Percentiles rank a stretch among this genome's conserved stretches.
phyloP scores from a whole-genome alignment of 306 rosid genomes.

The Vigna radiata region DNA sequence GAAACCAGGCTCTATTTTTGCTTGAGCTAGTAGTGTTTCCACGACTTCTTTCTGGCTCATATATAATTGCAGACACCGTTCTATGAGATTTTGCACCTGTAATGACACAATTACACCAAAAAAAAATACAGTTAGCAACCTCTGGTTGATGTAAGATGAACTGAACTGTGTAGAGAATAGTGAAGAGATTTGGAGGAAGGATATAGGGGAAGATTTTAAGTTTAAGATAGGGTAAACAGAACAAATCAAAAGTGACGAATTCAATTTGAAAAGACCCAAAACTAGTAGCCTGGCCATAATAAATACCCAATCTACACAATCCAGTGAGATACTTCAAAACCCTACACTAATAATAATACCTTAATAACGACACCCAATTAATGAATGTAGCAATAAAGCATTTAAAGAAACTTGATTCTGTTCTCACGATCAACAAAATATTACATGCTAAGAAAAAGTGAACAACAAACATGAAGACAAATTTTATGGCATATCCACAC shows the following conservation, averaged over 20 bases:
- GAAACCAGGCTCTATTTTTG: slow-evolving; percentile 94
- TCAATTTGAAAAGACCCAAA: slow-evolving; percentile 1
- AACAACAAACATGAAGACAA: neutral
- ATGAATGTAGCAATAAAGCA: slow-evolving; percentile 29
- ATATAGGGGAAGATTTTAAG: neutral
- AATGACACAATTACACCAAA: slow-evolving; percentile 35
- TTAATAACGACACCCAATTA: neutral
- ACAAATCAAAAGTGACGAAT: neutral
- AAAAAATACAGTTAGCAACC: neutral
- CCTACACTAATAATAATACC: neutral
- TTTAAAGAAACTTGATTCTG: neutral
- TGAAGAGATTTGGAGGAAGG: neutral
- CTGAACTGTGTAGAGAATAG: neutral
- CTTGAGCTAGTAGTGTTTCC: slow-evolving; percentile 70
- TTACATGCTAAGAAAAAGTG: slow-evolving; percentile 6
- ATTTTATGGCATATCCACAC: neutral
- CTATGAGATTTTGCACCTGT: slow-evolving; percentile 92
- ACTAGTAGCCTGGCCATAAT: slow-evolving; percentile 10
- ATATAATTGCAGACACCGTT: slow-evolving; percentile 88
- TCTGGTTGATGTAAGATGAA: slow-evolving; percentile 12
- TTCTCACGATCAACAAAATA: neutral
- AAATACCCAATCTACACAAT: neutral
- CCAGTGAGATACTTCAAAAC: neutral
- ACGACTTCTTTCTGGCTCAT: slow-evolving; percentile 89
- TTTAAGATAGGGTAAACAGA: neutral